These are phyloP conservation scores for Cercospora beticola DNA, from an alignment of 2,329 filamentous ascomycete species.

Conservation along the genomic window DNA sequence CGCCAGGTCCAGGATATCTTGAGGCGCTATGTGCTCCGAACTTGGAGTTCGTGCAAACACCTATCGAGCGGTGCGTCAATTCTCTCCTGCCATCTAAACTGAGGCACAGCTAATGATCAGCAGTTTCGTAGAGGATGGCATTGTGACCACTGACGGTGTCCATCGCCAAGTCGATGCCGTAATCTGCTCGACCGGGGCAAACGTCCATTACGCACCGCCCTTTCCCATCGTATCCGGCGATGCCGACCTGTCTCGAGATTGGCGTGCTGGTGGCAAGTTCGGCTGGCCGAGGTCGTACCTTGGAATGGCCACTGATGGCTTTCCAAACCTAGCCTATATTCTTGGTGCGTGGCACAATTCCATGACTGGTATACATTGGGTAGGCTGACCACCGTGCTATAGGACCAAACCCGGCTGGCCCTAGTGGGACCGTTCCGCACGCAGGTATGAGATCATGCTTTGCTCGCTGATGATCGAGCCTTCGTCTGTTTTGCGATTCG, in stretches of 20 bases:
- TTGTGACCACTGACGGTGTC: conserved; percentile 44
- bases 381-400: not conserved
- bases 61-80: conserved; percentile 36
- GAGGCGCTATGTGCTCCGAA: conserved; percentile 51
- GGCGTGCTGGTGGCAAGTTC: conserved; percentile 38
- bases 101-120: not conserved
- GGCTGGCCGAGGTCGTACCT: conserved; percentile 35
- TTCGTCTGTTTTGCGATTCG: not conserved
- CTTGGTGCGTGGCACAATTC: conserved; percentile 21
- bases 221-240: conserved; percentile 34
- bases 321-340: conserved; percentile 31
- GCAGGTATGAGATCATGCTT: conserved; percentile 34
- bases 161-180: conserved; percentile 43
- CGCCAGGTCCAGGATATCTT: conserved; percentile 54
- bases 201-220: conserved; percentile 37
- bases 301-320: conserved; percentile 28
- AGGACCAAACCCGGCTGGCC: conserved; percentile 27
- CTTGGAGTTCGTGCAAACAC: conserved; percentile 46
- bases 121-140: conserved; percentile 41
- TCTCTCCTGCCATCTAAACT: not conserved
- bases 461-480: not conserved
- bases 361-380: not conserved
- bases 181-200: conserved; percentile 47
- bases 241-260: conserved; percentile 33
- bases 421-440: conserved; percentile 42